Evolutionary conservation across 176 grass and related monocot species (phyloP).

Genomic region (Rhynchospora pubera): DNA sequence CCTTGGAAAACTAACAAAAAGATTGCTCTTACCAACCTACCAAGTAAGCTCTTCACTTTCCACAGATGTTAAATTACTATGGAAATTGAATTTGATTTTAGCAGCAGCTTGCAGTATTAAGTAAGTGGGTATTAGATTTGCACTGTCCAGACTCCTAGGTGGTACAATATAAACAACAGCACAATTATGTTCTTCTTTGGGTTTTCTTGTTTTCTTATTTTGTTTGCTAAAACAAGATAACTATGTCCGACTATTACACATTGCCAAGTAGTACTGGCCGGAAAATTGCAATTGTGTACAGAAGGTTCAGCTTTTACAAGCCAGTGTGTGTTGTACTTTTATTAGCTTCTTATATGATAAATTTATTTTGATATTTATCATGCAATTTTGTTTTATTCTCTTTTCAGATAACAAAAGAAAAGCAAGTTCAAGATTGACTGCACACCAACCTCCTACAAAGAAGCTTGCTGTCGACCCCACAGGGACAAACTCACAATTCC

Average conservation of each 20-base stretch:
- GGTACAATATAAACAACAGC: not conserved
- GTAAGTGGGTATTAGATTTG: not conserved
- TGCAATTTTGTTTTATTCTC: constrained; percentile 1
- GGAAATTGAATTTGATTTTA: not conserved
- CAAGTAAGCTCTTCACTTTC: constrained; percentile 44
- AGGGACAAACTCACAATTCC: not conserved
- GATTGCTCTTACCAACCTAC: constrained; percentile 37
- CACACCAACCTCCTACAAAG: constrained; percentile 67
- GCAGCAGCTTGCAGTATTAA: not conserved
- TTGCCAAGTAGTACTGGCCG: not conserved
- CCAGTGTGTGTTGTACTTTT: not conserved
- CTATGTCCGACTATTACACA: not conserved
- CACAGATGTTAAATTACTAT: not conserved
- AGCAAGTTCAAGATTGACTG: constrained; percentile 30
- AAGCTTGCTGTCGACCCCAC: constrained; percentile 45
- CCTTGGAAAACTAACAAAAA: constrained; percentile 45
- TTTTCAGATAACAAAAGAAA: constrained; percentile 59
- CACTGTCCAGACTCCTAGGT: not conserved
- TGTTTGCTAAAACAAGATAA: not conserved
- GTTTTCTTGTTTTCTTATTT: not conserved
- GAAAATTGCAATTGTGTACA: not conserved
- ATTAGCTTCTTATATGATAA: not conserved
- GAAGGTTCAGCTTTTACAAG: not conserved
- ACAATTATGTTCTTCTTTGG: not conserved
- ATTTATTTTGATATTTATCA: not conserved